Evolutionary conservation across 2,329 filamentous ascomycete genomes (phyloP).

Genomic region (Colletotrichum spaethianum): DNA sequence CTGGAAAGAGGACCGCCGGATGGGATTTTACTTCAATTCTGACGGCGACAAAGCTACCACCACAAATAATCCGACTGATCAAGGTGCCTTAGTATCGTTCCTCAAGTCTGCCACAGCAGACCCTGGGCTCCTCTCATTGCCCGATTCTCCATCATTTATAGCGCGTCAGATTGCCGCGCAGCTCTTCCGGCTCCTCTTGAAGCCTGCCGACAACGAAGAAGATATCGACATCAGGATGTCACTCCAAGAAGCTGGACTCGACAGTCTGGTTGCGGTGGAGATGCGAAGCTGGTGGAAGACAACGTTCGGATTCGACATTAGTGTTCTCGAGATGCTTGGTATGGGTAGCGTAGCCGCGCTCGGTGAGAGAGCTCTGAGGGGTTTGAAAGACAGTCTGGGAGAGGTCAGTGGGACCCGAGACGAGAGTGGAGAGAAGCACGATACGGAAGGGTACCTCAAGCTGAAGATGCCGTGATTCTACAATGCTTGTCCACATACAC

Average conservation of each 20-base stretch:
- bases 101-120: neutral
- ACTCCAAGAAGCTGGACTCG: slow-evolving; percentile 40
- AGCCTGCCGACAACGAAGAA: slow-evolving; percentile 42
- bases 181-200: slow-evolving; percentile 41
- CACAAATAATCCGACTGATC: slow-evolving; percentile 45
- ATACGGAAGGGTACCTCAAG: slow-evolving; percentile 15
- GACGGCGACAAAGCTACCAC: neutral
- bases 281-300: slow-evolving; percentile 45
- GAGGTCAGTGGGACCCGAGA: neutral
- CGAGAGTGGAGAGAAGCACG: slow-evolving; percentile 4
- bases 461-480: slow-evolving; percentile 28
- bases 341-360: slow-evolving; percentile 41
- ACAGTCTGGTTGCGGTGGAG: slow-evolving; percentile 45
- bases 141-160: neutral
- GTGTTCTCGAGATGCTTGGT: slow-evolving; percentile 40
- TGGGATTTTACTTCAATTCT: slow-evolving; percentile 45
- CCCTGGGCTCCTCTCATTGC: neutral
- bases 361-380: slow-evolving; percentile 28
- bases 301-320: slow-evolving; percentile 43
- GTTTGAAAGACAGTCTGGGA: neutral
- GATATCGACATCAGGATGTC: slow-evolving; percentile 16
- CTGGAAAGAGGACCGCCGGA: slow-evolving; percentile 45
- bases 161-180: slow-evolving; percentile 42
- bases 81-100: slow-evolving; percentile 6
- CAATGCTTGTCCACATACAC: neutral